Base-by-base conservation (phyloP, 2,329 filamentous ascomycete species). In the Fusarium subglutinans region DNA sequence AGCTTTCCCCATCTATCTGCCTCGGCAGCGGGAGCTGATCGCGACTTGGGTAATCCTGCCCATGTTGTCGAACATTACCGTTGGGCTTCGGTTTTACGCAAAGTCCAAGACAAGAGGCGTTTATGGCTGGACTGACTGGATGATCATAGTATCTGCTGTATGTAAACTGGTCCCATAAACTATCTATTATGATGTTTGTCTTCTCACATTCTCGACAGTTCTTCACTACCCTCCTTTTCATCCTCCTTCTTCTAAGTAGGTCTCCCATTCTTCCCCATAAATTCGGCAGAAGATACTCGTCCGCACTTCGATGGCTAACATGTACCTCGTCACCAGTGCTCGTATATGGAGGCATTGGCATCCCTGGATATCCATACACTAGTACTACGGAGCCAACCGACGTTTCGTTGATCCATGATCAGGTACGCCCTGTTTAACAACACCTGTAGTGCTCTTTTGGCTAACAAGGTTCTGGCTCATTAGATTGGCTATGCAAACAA, bases 71-170 rank as follows among this genome's bases (percentile, higher is more conserved):
- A 66, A 43, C 2, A 56, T 66, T 1, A 47, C 40, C 0, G 63
- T 66, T 2, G 63, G 28, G 20, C 63, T 66, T 38, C 30, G 63
- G 14, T 66, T 65, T 30, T 66, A 65, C 9, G 63, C 63, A n/a
- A 66, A 66, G 28, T 48, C 63, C 6, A 66, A 66, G 48, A 65
- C 63, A 2, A 65, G 63, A 3, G 41, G 45, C 2, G 60, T 44
- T 9, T 66, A 66, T 65, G 63, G 63, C 8, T 66, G 63, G 60
- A 66, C 60, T 26, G 63, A 66, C 41, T 66, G 63, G 63, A 66
- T 66, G 63, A 57, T 66, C 11, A 35, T 66, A 47, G 24, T 15
- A 9, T 66, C 63, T 22, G 38, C 47, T 3, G 60, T 65, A 47
- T 26, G 63, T 22, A 3, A 6, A 13, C 5, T 41, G 9, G 2